These are phyloP conservation scores for Ambrosia trifida DNA, from an alignment of 129 eudicot species.

Conservation along the genomic window DNA sequence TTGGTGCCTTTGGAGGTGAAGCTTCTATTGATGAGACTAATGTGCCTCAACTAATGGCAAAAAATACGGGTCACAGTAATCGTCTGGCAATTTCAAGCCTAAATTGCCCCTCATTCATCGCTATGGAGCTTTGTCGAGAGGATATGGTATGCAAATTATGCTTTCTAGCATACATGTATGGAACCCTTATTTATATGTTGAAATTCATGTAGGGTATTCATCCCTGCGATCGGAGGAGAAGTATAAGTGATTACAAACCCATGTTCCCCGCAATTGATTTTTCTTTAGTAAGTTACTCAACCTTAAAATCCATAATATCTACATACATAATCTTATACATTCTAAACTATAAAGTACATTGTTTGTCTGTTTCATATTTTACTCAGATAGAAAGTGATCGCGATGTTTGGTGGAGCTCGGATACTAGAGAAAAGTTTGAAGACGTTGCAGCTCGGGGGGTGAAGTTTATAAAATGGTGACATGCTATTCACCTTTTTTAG, in stretches of 20 bases:
- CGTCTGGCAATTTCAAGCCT: constrained; percentile 81
- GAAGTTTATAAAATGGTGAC: constrained; percentile 70
- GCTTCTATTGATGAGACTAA: constrained; percentile 48
- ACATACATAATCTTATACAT: not conserved
- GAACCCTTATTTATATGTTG: not conserved
- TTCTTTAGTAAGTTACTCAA: constrained; percentile 58
- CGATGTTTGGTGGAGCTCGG: constrained; percentile 64
- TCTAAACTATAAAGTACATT: constrained; percentile 5
- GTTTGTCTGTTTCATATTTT: constrained; percentile 4
- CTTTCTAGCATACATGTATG: too few relatives aligned
- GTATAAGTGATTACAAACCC: constrained; percentile 61
- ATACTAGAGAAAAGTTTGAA: constrained; percentile 73
- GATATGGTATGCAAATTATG: constrained; percentile 54
- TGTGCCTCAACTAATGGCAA: constrained; percentile 68
- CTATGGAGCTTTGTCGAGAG: constrained; percentile 92
- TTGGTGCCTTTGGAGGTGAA: constrained; percentile 90
- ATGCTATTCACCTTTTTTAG: constrained; percentile 14
- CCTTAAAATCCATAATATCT: not conserved
- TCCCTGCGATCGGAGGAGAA: constrained; percentile 93
- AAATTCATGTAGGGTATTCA: constrained; percentile 74
- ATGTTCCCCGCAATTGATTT: constrained; percentile 95
- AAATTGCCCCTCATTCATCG: constrained; percentile 70
- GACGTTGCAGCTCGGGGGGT: constrained; percentile 75
- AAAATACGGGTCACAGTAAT: constrained; percentile 57
- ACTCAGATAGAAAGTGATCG: constrained; percentile 79